These are phyloP conservation scores for Cladorrhinum sp. DNA, from an alignment of 2,329 filamentous ascomycete species.

Conservation along the genomic window DNA sequence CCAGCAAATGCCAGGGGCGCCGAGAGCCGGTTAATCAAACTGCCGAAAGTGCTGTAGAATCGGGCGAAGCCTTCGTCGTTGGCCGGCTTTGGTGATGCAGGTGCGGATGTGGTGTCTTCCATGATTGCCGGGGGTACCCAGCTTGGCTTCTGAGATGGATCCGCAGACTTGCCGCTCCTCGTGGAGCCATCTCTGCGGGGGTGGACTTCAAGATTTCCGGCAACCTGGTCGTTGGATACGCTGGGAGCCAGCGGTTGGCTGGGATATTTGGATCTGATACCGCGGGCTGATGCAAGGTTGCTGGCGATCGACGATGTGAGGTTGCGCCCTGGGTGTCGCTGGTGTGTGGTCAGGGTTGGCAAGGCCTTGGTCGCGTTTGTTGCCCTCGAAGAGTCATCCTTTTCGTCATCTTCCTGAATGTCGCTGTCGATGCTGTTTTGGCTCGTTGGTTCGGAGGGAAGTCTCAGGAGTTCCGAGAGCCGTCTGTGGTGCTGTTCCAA, in stretches of 20 bases:
- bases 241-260: slow-evolving; percentile 69
- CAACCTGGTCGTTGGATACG: slow-evolving; percentile 69
- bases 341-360: slow-evolving; percentile 39
- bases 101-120: slow-evolving; percentile 28
- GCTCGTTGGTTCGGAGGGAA: slow-evolving; percentile 53
- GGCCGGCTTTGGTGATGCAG: slow-evolving; percentile 21
- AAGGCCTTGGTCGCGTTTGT: slow-evolving; percentile 28
- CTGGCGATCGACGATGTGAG: slow-evolving; percentile 80
- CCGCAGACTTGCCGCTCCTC: slow-evolving; percentile 41
- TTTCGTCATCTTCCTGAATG: slow-evolving; percentile 37
- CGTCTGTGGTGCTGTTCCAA: slow-evolving; percentile 85
- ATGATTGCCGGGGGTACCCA: slow-evolving; percentile 47
- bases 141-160: slow-evolving; percentile 52
- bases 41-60: slow-evolving; percentile 91
- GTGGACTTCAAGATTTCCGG: slow-evolving; percentile 63
- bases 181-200: slow-evolving; percentile 51
- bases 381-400: slow-evolving; percentile 24
- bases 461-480: slow-evolving; percentile 76
- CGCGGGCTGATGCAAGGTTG: slow-evolving; percentile 81
- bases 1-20: slow-evolving; percentile 91
- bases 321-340: slow-evolving; percentile 61
- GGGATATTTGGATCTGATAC: slow-evolving; percentile 65
- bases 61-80: slow-evolving; percentile 78
- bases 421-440: slow-evolving; percentile 37
- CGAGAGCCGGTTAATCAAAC: slow-evolving; percentile 81